Conservation (phyloP, 2,329 filamentous ascomycete genomes). For the Cordyceps pruinosa region DNA sequence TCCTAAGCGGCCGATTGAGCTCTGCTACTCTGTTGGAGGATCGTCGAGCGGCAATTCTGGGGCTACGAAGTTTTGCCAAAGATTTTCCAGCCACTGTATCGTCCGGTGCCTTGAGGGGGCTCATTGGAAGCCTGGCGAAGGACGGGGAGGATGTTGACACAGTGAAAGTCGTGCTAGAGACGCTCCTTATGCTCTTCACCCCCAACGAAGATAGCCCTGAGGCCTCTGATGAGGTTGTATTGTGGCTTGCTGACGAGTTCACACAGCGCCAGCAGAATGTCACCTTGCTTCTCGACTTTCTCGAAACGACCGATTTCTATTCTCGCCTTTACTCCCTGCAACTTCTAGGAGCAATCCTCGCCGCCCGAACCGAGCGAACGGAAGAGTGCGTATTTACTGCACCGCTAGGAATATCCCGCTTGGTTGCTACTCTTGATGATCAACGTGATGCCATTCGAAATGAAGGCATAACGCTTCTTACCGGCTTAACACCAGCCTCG, state of each 20-base stretch:
- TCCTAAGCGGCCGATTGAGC: conserved; percentile 77
- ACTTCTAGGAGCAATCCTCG: conserved; percentile 77
- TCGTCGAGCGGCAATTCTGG: conserved; percentile 84
- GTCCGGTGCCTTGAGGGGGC: conserved; percentile 79
- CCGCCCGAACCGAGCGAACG: conserved; percentile 79
- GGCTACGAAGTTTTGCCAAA: conserved; percentile 91
- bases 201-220: conserved; percentile 70
- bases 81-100: conserved; percentile 93
- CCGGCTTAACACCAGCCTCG: conserved; percentile 79
- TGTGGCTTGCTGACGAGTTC: conserved; percentile 97
- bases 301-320: conserved; percentile 84
- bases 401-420: conserved; percentile 76
- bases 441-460: conserved; percentile 79
- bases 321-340: conserved; percentile 86
- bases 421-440: conserved; percentile 81
- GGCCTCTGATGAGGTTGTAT: conserved; percentile 88
- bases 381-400: conserved; percentile 92
- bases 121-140: conserved; percentile 78
- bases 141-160: conserved; percentile 95
- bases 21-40: conserved; percentile 92
- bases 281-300: conserved; percentile 77
- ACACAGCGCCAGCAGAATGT: conserved; percentile 97
- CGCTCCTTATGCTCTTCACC: conserved; percentile 83
- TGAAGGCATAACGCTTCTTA: conserved; percentile 79
- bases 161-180: conserved; percentile 90